A percentile compares a stretch with the other conserved stretches of the same genome.
These are phyloP conservation scores for Cryptococcus hybrid DNA, from an alignment of 1,284 basidiomycete genomes.

Conservation along the genomic window DNA sequence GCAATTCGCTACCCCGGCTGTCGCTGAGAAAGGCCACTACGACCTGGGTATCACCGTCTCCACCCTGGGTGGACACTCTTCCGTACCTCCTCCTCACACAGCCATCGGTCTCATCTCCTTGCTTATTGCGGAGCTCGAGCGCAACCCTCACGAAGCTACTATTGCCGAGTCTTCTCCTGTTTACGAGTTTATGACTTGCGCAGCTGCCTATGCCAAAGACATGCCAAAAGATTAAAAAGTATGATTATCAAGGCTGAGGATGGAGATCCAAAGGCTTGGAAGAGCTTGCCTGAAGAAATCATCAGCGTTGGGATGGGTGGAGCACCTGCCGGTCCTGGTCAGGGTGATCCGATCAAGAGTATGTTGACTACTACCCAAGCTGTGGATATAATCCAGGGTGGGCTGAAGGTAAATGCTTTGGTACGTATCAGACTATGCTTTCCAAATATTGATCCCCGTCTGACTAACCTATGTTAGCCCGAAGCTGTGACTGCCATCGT, in stretches of 20 bases:
- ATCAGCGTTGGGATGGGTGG: conserved; percentile 24
- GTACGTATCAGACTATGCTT: conserved; percentile 16
- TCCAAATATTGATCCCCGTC: neutral
- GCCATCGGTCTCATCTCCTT: conserved; percentile 49
- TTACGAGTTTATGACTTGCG: conserved; percentile 53
- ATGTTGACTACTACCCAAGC: conserved; percentile 48
- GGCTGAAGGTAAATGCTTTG: conserved; percentile 51
- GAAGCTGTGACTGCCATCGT: conserved; percentile 32
- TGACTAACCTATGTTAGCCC: conserved; percentile 15
- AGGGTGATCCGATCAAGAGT: conserved; percentile 25
- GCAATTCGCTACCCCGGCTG: conserved; percentile 49
- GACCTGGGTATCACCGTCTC: conserved; percentile 42
- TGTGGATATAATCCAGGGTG: conserved; percentile 46
- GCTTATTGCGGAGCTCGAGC: conserved; percentile 44
- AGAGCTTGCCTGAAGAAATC: conserved; percentile 46
- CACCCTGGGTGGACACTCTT: conserved; percentile 47
- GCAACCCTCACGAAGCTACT: conserved; percentile 38
- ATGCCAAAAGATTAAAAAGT: conserved; percentile 42
- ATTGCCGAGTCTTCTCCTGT: conserved; percentile 48
- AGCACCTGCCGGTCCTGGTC: conserved; percentile 7
- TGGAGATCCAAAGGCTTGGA: conserved; percentile 33
- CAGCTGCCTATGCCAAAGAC: conserved; percentile 50
- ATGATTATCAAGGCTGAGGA: conserved; percentile 40
- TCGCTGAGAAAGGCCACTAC: conserved; percentile 53
- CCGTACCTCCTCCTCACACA: conserved; percentile 45